Evolutionary conservation across 345 rosid species (phyloP).

Genomic region (Euclidium syriacum): DNA sequence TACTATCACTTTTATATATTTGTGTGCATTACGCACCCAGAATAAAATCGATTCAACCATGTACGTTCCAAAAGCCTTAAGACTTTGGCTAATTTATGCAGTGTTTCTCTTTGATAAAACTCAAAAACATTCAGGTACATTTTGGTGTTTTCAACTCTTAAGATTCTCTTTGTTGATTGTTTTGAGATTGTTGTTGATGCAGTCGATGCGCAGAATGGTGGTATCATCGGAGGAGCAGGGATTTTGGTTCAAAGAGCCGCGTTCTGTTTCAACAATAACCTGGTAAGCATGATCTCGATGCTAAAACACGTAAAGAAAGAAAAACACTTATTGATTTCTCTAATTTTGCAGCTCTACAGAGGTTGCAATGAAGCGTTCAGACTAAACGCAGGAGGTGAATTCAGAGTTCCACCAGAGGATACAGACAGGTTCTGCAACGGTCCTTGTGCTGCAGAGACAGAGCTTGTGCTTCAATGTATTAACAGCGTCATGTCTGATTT

Average conservation of each 20-base stretch:
- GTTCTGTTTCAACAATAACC: conserved; percentile 41
- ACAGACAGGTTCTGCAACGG: conserved; percentile 46
- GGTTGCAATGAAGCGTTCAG: conserved; percentile 44
- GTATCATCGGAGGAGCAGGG: conserved; percentile 25
- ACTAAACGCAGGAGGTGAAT: conserved; percentile 42
- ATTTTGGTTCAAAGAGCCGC: conserved; percentile 35
- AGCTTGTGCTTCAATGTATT: conserved; percentile 42
- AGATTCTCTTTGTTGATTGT: background rate
- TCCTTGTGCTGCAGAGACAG: conserved; percentile 53
- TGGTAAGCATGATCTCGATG: conserved; percentile 12
- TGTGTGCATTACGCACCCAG: background rate
- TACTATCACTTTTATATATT: conserved; percentile 5
- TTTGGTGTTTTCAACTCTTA: background rate
- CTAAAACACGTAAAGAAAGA: background rate
- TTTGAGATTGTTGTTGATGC: conserved; percentile 21
- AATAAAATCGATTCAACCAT: background rate
- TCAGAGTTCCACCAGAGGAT: conserved; percentile 43
- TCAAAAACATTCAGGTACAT: conserved; percentile 15
- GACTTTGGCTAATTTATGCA: conserved; percentile 6
- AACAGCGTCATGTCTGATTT: conserved; percentile 41
- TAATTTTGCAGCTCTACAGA: conserved; percentile 37
- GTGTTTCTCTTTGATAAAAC: background rate
- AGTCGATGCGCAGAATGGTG: conserved; percentile 32
- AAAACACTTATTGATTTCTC: background rate
- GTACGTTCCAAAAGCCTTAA: background rate